Evolutionary conservation across 805 yeast species (phyloP), one percentile per base, ranked within the genome.

Genomic region (Geotrichum ghanense): DNA sequence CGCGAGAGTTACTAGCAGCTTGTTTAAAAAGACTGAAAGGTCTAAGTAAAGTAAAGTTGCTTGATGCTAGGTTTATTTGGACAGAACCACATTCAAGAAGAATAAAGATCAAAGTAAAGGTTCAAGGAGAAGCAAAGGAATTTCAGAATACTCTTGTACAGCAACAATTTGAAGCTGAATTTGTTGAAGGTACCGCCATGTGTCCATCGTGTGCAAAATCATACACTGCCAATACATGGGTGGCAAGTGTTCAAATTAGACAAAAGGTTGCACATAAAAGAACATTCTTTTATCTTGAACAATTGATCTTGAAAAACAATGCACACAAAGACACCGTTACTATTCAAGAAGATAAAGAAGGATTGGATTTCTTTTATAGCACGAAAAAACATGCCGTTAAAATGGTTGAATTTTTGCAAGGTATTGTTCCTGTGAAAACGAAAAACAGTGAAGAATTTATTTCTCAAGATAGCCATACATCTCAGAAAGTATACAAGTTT

Each of bases 71-170:
- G 3, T 92, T 89, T 58, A 78, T 94, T 51, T 92, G 99, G 99
- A 92, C 99, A 1, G 99, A 92, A 69, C 98, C 99, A 2, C 99
- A 92, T 65, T 88, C 97, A 22, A 77, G 98, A 66, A 81, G 99
- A 71, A 79, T 90, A 50, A 79, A 88, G 64, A 78, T 94, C 52
- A 88, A 89, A 60, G 68, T 92, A 46, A 87, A 97, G 0, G 95
- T 92, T 24, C 97, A 90, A 66, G 97, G 97, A 54, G 98, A 92
- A 64, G 97, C 96, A 21, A 43, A 45, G 16, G 53, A 56, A 49
- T 80, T 88, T 77, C 73, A 81, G 23, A 87, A 86, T 60, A 86
- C 96, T 22, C 83, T 90, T 53, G 79, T 92, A 26, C 97, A 94
- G 62, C 98, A 92, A 68, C 76, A 83, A 22, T 88, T 90, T 62